Evolutionary conservation across 2,329 filamentous ascomycete genomes (phyloP).

Genomic region (Raffaelea arxii): DNA sequence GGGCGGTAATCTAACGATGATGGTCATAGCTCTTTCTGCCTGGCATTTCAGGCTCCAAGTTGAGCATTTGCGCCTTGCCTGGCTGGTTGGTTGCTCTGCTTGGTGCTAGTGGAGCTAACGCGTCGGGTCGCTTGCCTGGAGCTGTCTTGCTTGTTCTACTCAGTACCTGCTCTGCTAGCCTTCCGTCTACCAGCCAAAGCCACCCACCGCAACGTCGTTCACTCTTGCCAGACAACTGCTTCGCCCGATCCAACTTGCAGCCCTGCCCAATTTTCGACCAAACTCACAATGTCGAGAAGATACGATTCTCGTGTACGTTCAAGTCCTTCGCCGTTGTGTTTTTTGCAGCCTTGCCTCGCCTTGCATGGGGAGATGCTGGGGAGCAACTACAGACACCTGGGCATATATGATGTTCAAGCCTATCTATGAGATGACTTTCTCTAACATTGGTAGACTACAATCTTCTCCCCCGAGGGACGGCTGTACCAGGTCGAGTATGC

Average conservation of each 20-base stretch:
- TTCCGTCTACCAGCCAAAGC: background rate
- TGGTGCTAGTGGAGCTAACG: too few relatives aligned
- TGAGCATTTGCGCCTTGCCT: background rate
- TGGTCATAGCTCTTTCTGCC: background rate
- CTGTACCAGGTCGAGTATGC: slow-evolving; percentile 99
- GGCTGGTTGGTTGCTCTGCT: too few relatives aligned
- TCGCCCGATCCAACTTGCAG: too few relatives aligned
- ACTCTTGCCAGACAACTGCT: too few relatives aligned
- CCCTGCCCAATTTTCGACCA: slow-evolving; percentile 1
- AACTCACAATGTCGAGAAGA: slow-evolving; percentile 69
- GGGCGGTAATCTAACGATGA: background rate
- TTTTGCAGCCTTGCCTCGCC: too few relatives aligned
- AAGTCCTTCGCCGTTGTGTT: too few relatives aligned
- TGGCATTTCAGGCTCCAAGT: background rate
- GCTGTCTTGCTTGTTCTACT: slow-evolving; percentile 5
- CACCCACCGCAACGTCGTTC: background rate
- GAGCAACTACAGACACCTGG: too few relatives aligned
- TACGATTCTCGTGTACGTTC: slow-evolving; percentile 87
- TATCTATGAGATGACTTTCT: too few relatives aligned
- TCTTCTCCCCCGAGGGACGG: slow-evolving; percentile 98
- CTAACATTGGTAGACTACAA: slow-evolving; percentile 64
- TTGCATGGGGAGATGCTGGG: too few relatives aligned
- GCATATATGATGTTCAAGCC: too few relatives aligned
- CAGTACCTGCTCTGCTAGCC: background rate
- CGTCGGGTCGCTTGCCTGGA: slow-evolving; percentile 29